Evolutionary conservation across 2,329 filamentous ascomycete genomes (phyloP).

Genomic region (Colletotrichum falcatum): DNA sequence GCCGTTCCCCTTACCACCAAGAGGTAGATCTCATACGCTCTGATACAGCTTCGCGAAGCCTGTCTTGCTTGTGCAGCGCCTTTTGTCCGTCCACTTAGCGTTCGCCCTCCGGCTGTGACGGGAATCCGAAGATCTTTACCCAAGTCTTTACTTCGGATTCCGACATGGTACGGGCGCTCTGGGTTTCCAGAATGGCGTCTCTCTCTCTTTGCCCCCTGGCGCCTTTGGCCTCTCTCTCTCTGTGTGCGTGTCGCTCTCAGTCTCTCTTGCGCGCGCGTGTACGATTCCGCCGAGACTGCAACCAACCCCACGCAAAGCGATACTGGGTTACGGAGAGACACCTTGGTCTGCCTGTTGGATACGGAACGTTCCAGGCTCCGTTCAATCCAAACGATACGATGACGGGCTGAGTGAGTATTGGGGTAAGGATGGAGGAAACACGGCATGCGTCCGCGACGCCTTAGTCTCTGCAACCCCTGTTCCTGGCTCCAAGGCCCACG

Average conservation of each 20-base stretch:
- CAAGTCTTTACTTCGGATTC: constrained; percentile 18
- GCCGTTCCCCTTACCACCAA: constrained; percentile 22
- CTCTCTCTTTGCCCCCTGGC: not conserved
- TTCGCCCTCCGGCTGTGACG: constrained; percentile 7
- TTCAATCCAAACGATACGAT: constrained; percentile 40
- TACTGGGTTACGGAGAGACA: not conserved
- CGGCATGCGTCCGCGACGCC: constrained; percentile 16
- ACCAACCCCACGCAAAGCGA: not conserved
- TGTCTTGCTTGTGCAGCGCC: constrained; percentile 32
- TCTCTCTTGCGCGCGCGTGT: constrained; percentile 4
- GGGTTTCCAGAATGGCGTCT: not conserved
- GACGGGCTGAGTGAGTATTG: constrained; percentile 32
- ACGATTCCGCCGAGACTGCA: not conserved
- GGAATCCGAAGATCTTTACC: constrained; percentile 22
- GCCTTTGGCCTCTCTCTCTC: not conserved
- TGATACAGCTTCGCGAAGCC: constrained; percentile 39
- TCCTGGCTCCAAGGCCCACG: constrained; percentile 23
- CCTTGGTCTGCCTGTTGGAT: constrained; percentile 14
- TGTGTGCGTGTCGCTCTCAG: too few relatives aligned
- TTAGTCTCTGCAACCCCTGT: constrained; percentile 28
- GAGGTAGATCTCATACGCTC: constrained; percentile 37
- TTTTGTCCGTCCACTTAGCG: constrained; percentile 15
- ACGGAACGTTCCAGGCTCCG: constrained; percentile 26
- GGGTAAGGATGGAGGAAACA: constrained; percentile 36
- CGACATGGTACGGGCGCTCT: constrained; percentile 11